Evolutionary conservation across 768 basidiomycete genomes (phyloP), one percentile per base, ranked within the genome.

Genomic region (Pisolithus microcarpus): DNA sequence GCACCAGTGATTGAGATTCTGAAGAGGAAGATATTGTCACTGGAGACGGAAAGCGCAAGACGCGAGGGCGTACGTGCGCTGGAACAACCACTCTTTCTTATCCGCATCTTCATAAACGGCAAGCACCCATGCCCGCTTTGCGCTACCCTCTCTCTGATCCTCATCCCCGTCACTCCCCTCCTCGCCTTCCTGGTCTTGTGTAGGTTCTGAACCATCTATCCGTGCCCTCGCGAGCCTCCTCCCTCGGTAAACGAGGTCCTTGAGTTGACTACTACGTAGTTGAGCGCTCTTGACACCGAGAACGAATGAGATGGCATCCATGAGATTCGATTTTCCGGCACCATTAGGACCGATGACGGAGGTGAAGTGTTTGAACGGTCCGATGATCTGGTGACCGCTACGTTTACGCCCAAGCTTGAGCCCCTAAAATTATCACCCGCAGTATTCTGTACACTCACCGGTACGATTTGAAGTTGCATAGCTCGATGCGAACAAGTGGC

Each of bases 291-390:
- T 92, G 26, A 98, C 87, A 28, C 96, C 96, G 6, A 99, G 83
- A 8, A 98, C 96, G 65, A 99, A 98, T 4, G 96, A 98, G 57
- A 99, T 97, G 47, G 96, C 96, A 65, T 99, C 96, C 96, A 98
- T 98, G 50, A 98, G 81, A 66, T 99, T 99, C 9, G 92, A 95
- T 65, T 99, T 98, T 53, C 96, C 96, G 1, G 95, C 92, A 51
- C 96, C 95, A 85, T 99, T 98, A 34, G 96, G 95, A 19, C 96
- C 96, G 59, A 99, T 97, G 49, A 97, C 78, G 10, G 91, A 95
- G 0, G 95, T 94, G 70, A 99, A 99, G 61, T 85, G 83, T 71
- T 80, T 82, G 73, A 94, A 93, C 1, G 92, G 92, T 1, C 92
- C 93, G 44, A 94, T 91, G 26, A 80, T 79, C 66, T 92, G 88